These are phyloP conservation scores for Triadica sebifera DNA, from an alignment of 345 rosid genomes.

Conservation along the genomic window DNA sequence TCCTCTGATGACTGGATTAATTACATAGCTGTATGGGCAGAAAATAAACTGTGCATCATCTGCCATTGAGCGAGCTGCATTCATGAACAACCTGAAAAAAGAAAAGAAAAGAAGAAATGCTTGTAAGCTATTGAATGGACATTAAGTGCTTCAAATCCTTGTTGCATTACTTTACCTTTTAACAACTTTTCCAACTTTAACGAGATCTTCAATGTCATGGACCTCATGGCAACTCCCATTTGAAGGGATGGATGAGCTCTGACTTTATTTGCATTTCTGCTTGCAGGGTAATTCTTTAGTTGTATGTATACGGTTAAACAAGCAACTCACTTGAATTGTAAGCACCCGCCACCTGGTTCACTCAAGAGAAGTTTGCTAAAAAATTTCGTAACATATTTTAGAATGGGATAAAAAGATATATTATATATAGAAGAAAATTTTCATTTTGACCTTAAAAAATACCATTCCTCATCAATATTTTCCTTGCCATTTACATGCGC, in stretches of 20 bases:
- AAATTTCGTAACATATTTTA: constrained; percentile 31
- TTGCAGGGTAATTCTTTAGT: constrained; percentile 17
- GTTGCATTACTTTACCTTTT: constrained; percentile 49
- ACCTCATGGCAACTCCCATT: constrained; percentile 81
- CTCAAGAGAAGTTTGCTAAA: constrained; percentile 77
- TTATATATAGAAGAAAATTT: background rate
- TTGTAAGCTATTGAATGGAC: constrained; percentile 11
- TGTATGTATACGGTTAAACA: constrained; percentile 13
- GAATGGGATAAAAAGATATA: background rate
- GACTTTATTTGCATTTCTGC: constrained; percentile 70
- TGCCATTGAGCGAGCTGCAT: constrained; percentile 78
- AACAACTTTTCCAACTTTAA: constrained; percentile 84
- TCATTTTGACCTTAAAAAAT: constrained; percentile 10
- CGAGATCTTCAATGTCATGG: constrained; percentile 97
- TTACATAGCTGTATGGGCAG: constrained; percentile 85
- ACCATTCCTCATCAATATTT: constrained; percentile 95
- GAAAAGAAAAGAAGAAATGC: constrained; percentile 10
- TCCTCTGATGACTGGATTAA: constrained; percentile 85
- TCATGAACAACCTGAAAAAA: constrained; percentile 78
- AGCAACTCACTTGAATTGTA: constrained; percentile 75
- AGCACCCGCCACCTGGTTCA: constrained; percentile 55
- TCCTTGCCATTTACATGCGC: constrained; percentile 54
- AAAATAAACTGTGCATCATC: constrained; percentile 80
- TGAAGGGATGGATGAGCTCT: constrained; percentile 76
- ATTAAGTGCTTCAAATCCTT: background rate